These are phyloP conservation scores for Nicotiana knightiana DNA, from an alignment of 257 asterid species.

Conservation along the genomic window DNA sequence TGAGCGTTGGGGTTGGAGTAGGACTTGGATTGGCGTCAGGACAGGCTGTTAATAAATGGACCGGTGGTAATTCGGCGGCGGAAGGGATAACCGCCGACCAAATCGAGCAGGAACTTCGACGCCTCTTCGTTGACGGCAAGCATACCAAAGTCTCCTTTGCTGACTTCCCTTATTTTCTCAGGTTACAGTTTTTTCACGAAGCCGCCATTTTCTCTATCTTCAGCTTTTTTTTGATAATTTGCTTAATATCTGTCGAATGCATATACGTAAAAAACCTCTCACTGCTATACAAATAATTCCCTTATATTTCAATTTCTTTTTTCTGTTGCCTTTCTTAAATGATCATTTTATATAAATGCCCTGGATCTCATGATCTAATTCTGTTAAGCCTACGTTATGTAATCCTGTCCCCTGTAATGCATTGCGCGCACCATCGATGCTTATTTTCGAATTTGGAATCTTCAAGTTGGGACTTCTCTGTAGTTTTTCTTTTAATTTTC, in stretches of 20 bases:
- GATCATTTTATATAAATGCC: background rate
- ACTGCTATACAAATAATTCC: background rate
- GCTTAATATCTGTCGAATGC: background rate
- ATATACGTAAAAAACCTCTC: background rate
- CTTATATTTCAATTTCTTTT: background rate
- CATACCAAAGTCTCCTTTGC: conserved; percentile 48
- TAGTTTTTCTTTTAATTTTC: background rate
- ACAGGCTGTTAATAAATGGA: conserved; percentile 60
- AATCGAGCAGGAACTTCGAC: conserved; percentile 57
- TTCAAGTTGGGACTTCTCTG: background rate
- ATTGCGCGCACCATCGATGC: background rate
- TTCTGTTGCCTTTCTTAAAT: background rate
- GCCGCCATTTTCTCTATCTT: background rate
- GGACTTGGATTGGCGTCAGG: conserved; percentile 80
- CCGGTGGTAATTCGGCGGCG: conserved; percentile 17
- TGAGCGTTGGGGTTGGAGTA: conserved; percentile 85
- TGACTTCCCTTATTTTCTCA: conserved; percentile 79
- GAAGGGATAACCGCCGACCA: conserved; percentile 54
- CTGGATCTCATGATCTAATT: conserved; percentile 1
- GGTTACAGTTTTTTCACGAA: conserved; percentile 26
- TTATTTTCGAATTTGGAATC: background rate
- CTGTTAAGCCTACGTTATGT: background rate
- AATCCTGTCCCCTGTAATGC: background rate
- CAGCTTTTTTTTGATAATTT: background rate
- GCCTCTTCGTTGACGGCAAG: conserved; percentile 57